Conservation (phyloP, 2,329 filamentous ascomycete genomes). For the Fonsecaea pedrosoi region DNA sequence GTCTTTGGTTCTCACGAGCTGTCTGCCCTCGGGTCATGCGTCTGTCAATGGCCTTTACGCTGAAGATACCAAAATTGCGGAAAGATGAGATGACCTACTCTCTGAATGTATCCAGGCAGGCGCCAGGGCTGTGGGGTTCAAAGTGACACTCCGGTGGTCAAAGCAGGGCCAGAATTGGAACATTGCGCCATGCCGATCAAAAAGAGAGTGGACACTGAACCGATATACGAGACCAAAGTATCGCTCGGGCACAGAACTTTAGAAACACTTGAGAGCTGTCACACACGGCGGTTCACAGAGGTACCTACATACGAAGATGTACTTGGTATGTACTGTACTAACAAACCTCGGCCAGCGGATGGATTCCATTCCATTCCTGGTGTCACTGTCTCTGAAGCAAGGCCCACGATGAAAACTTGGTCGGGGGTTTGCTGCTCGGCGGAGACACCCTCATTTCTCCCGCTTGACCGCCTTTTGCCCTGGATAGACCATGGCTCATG, state of each 20-base stretch:
- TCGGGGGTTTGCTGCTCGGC: slow-evolving; percentile 4
- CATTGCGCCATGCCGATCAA: slow-evolving; percentile 35
- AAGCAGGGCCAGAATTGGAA: slow-evolving; percentile 7
- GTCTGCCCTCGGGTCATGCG: slow-evolving; percentile 13
- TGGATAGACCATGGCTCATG: slow-evolving; percentile 10
- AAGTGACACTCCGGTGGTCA: background rate
- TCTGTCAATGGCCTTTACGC: slow-evolving; percentile 11
- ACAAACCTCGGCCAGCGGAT: background rate
- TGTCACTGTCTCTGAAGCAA: background rate
- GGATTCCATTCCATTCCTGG: background rate
- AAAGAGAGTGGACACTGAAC: slow-evolving; percentile 10
- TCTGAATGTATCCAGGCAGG: slow-evolving; percentile 22
- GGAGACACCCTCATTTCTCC: slow-evolving; percentile 10
- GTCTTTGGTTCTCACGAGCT: background rate
- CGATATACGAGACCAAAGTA: slow-evolving; percentile 9
- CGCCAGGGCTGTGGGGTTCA: slow-evolving; percentile 22
- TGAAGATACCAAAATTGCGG: background rate
- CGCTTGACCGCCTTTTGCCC: slow-evolving; percentile 33
- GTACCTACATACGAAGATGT: background rate
- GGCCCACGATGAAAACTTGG: background rate
- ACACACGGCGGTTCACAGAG: background rate
- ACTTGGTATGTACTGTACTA: background rate
- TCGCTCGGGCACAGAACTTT: background rate
- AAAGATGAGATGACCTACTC: slow-evolving; percentile 4
- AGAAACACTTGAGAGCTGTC: background rate